Percentiles rank a stretch among this genome's conserved stretches.
These are phyloP conservation scores for Sisymbrium altissimum DNA, from an alignment of 345 rosid genomes.

Conservation along the genomic window DNA sequence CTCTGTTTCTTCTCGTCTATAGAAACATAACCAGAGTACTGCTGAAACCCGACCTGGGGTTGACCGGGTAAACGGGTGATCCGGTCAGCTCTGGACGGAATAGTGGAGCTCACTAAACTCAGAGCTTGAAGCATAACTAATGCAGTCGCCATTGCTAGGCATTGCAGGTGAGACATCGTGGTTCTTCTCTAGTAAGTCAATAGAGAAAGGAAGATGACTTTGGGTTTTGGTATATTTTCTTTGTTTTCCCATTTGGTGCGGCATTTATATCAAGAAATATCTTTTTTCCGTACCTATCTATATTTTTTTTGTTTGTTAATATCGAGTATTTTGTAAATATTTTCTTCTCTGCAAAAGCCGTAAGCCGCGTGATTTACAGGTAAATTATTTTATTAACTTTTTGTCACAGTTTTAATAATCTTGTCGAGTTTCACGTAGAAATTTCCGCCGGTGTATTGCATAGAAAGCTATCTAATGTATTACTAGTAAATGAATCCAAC, in stretches of 20 bases:
- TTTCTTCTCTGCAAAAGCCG: slow-evolving; percentile 19
- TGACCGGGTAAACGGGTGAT: slow-evolving; percentile 71
- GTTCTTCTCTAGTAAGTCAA: not conserved
- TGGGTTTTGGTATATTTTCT: not conserved
- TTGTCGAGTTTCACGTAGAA: not conserved
- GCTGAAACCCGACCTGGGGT: slow-evolving; percentile 70
- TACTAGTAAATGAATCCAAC: too few relatives aligned
- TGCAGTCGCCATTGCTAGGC: slow-evolving; percentile 20
- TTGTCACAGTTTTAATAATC: not conserved
- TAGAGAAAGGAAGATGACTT: not conserved
- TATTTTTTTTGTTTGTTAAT: not conserved
- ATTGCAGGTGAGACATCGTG: slow-evolving; percentile 26
- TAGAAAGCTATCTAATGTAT: not conserved
- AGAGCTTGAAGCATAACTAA: slow-evolving; percentile 5
- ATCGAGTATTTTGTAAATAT: slow-evolving; percentile 19
- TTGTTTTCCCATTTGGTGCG: not conserved
- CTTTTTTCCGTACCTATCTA: not conserved
- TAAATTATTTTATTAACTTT: not conserved
- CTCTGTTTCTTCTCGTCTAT: slow-evolving; percentile 63
- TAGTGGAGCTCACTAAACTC: not conserved
- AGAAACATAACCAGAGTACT: slow-evolving; percentile 82
- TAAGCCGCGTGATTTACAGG: slow-evolving; percentile 30
- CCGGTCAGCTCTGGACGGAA: slow-evolving; percentile 36
- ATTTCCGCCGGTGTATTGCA: not conserved
- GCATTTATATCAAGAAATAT: slow-evolving; percentile 13